Evolutionary conservation across 2,329 filamentous ascomycete genomes (phyloP), one percentile per base, ranked within the genome.

Genomic region (Mariannaea sp.): DNA sequence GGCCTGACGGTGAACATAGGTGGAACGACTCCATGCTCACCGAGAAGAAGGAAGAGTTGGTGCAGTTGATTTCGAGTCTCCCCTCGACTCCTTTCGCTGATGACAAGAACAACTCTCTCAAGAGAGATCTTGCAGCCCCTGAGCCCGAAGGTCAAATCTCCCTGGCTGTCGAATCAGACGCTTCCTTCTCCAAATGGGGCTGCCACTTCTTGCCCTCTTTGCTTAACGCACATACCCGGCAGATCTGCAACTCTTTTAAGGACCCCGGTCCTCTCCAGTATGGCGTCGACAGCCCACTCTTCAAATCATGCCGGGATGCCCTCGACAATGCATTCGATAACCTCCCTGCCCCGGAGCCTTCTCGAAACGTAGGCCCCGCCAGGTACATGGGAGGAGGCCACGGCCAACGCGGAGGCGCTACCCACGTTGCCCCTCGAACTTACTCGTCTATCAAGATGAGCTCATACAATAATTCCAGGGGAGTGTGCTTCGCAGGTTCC

Each of bases 201-300:
- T 62, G 65, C 5, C 82, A 86, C 65, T 87, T 82, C 64, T 75
- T 86, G 5, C 78, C 78, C 0, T 81, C 80, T 6, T 71, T 85
- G 2, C 77, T 80, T 20, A 76, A 79, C 55, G 82, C 83, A 0
- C 81, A 87, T 59, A 71, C 74, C 1, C 74, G 77, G 19, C 84
- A 86, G 66, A 69, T 80, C 8, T 84, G 83, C 71, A 85, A 84
- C 64, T 80, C 79, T 0, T 86, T 85, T 76, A 84, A 85, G 62
- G 84, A 86, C 54, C 71, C 78, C 0, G 83, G 83, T 0, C 80
- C 83, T 4, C 73, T 81, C 6, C 72, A 76, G 56, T 86, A 85
- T 59, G 77, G 81, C 13, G 60, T 61, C 0, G 65, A 74, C 1
- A 83, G 79, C 45, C 73, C 77, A 0, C 70, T 85, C 3, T 86